phyloP scores from a whole-genome alignment of 352 stramenopile genomes.

The Phytophthora aleatoria region DNA sequence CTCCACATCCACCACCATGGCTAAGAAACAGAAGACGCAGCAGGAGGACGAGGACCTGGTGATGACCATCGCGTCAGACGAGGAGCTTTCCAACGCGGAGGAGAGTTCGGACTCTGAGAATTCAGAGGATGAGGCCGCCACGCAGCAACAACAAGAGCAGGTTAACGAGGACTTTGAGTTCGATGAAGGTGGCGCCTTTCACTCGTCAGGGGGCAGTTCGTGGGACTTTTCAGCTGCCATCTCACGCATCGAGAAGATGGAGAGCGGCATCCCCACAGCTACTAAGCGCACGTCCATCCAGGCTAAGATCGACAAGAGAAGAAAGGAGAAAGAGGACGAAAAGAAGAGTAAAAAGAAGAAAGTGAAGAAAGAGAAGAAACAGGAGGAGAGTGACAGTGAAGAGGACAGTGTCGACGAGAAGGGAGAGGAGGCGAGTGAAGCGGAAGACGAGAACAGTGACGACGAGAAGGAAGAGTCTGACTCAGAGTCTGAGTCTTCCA shows the following conservation, averaged over 20 bases:
- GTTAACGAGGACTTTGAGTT: slow-evolving; percentile 90
- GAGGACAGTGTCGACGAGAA: slow-evolving; percentile 34
- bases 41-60: slow-evolving; percentile 68
- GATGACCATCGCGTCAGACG: slow-evolving; percentile 90
- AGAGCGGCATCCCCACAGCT: slow-evolving; percentile 52
- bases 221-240: slow-evolving; percentile 91
- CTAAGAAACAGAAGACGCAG: slow-evolving; percentile 15
- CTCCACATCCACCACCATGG: slow-evolving; percentile 13
- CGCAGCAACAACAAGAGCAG: slow-evolving; percentile 58
- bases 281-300: slow-evolving; percentile 86
- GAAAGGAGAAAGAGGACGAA: slow-evolving; percentile 69
- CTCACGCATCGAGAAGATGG: slow-evolving; percentile 82
- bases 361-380: slow-evolving; percentile 61
- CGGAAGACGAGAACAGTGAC: slow-evolving; percentile 9
- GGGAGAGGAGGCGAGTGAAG: slow-evolving; percentile 20
- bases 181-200: slow-evolving; percentile 65
- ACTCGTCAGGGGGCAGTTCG: slow-evolving; percentile 60
- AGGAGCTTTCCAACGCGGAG: slow-evolving; percentile 76
- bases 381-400: slow-evolving; percentile 43
- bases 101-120: slow-evolving; percentile 77
- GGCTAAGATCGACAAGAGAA: slow-evolving; percentile 84
- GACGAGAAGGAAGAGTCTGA: slow-evolving; percentile 18
- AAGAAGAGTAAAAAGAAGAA: slow-evolving; percentile 55
- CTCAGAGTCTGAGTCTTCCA: slow-evolving; percentile 13
- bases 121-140: slow-evolving; percentile 35